Conservation (phyloP, 495 filamentous ascomycete species). For the Penicillium waksmanii region DNA sequence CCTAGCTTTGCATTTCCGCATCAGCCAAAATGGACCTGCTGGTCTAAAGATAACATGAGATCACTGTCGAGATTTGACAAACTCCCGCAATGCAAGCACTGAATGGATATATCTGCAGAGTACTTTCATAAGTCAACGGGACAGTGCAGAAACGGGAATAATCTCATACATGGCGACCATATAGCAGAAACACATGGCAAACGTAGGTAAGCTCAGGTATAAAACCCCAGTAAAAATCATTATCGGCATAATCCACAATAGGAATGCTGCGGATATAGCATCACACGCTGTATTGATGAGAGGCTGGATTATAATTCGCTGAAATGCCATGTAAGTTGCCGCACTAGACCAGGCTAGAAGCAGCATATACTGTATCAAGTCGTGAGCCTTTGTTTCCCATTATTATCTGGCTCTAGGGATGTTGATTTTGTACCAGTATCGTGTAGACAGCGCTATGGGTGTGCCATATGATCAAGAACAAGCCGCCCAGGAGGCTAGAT, state of each 20-base stretch:
- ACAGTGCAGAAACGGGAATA: background rate
- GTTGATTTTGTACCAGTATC: background rate
- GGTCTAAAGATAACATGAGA: background rate
- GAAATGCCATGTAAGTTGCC: background rate
- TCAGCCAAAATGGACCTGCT: background rate
- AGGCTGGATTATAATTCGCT: background rate
- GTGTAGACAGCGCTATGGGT: background rate
- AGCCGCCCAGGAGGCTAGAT: background rate
- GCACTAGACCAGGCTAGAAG: background rate
- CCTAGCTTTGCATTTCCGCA: background rate
- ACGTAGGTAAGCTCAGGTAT: background rate
- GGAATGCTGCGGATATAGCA: background rate
- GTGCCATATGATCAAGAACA: background rate
- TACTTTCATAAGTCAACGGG: background rate
- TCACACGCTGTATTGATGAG: conserved; percentile 1
- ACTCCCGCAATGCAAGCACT: background rate
- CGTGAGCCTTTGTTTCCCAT: too few relatives aligned
- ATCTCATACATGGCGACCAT: conserved; percentile 1
- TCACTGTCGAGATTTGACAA: background rate
- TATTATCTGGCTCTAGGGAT: background rate
- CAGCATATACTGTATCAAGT: too few relatives aligned
- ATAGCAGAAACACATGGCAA: conserved; percentile 3
- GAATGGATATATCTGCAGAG: background rate
- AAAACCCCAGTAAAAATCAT: conserved; percentile 2
- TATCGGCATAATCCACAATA: background rate